A percentile compares a stretch with the other conserved stretches of the same genome.
Evolutionary conservation across 441 rosid species (phyloP).

Genomic region (Raphanus hybrid): DNA sequence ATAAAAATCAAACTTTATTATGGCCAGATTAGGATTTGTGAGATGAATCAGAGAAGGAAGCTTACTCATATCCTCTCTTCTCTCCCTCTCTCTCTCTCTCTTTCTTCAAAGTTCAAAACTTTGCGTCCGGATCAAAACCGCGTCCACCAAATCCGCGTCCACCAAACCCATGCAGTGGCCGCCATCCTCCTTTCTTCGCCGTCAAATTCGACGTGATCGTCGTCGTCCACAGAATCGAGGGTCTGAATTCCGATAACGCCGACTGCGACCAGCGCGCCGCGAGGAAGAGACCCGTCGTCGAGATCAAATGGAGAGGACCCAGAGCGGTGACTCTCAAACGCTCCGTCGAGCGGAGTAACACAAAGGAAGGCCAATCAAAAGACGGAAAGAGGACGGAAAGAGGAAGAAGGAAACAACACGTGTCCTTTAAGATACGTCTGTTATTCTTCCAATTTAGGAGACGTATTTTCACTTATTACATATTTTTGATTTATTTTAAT

Average conservation of each 20-base stretch:
- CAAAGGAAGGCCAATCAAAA: slow-evolving; percentile 48
- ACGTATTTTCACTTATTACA: no score
- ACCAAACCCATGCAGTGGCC: slow-evolving; percentile 50
- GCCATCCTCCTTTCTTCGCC: slow-evolving; percentile 46
- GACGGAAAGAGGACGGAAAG: no score
- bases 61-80: background rate
- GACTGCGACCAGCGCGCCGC: no score
- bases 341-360: slow-evolving; percentile 47
- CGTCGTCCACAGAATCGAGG: slow-evolving; percentile 49
- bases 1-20: no score
- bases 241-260: slow-evolving; percentile 37
- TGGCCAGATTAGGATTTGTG: no score
- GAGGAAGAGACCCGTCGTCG: slow-evolving; percentile 55
- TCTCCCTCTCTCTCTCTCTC: slow-evolving; percentile 12
- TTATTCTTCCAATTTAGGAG: no score
- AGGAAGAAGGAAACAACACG: no score
- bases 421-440: no score
- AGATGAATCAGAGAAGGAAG: no score
- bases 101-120: slow-evolving; percentile 28
- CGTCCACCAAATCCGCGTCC: slow-evolving; percentile 38
- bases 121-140: slow-evolving; percentile 28
- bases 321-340: slow-evolving; percentile 46
- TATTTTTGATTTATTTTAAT: no score
- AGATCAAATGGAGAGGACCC: slow-evolving; percentile 66
- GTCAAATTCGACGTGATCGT: slow-evolving; percentile 56